phyloP scores from a whole-genome alignment of 129 eudicot genomes.

The Ambrosia artemisiifolia region DNA sequence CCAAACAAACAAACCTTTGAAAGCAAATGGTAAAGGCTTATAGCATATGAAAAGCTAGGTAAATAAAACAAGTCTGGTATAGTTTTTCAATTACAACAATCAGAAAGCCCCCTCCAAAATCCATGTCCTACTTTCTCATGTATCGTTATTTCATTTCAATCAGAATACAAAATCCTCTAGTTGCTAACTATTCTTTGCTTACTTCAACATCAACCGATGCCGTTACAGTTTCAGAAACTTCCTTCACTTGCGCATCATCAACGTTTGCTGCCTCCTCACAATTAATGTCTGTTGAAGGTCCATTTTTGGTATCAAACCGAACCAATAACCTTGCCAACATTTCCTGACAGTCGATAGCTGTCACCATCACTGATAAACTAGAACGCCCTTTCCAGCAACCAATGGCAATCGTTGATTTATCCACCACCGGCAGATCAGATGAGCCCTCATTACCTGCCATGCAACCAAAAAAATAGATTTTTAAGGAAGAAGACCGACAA shows the following conservation, averaged over 20 bases:
- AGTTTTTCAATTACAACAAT: too few species aligned
- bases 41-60: too few species aligned
- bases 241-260: slow-evolving; percentile 29
- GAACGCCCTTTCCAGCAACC: slow-evolving; percentile 98
- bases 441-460: slow-evolving; percentile 40
- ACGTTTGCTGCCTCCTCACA: slow-evolving; percentile 17
- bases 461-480: not conserved
- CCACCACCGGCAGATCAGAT: slow-evolving; percentile 39
- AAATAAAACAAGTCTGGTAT: too few species aligned
- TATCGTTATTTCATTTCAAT: too few species aligned
- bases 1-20: too few species aligned
- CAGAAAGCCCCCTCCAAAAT: too few species aligned
- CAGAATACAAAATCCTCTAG: not conserved
- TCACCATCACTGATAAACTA: slow-evolving; percentile 81
- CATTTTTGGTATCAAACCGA: slow-evolving; percentile 31
- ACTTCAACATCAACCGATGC: not conserved
- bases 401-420: slow-evolving; percentile 68
- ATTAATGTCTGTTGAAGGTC: slow-evolving; percentile 17
- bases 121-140: too few species aligned
- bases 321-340: slow-evolving; percentile 62
- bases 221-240: not conserved
- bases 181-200: not conserved
- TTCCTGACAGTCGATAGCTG: slow-evolving; percentile 78
- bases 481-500: not conserved
- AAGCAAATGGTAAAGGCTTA: too few species aligned